Conservation (phyloP, 495 filamentous ascomycete genomes). For the Entonaema liquescens region DNA sequence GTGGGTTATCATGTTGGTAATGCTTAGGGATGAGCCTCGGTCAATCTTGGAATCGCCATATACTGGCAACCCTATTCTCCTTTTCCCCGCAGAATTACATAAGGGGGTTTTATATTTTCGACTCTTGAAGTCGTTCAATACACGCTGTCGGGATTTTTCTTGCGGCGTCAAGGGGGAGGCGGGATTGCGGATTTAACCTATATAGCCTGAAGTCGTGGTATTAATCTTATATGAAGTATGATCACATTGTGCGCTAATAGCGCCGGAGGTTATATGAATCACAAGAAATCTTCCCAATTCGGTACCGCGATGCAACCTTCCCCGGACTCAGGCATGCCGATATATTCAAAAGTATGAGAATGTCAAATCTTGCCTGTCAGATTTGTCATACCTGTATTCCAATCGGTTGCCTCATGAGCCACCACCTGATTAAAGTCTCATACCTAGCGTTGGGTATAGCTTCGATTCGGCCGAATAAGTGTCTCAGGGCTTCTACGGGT, state of each 20-base stretch:
- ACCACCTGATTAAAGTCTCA: slow-evolving; percentile 26
- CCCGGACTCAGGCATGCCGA: slow-evolving; percentile 36
- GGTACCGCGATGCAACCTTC: slow-evolving; percentile 29
- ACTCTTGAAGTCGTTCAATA: neutral
- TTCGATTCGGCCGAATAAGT: slow-evolving; percentile 20
- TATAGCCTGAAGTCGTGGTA: slow-evolving; percentile 37
- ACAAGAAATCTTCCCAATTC: slow-evolving; percentile 21
- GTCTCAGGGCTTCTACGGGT: slow-evolving; percentile 13
- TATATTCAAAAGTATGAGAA: slow-evolving; percentile 23
- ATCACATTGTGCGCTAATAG: slow-evolving; percentile 31
- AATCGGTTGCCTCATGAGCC: slow-evolving; percentile 23
- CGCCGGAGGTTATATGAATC: slow-evolving; percentile 6
- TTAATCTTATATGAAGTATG: slow-evolving; percentile 31
- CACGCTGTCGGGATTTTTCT: neutral
- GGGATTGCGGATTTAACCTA: slow-evolving; percentile 28
- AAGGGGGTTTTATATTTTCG: neutral
- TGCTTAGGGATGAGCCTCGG: neutral
- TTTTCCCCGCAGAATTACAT: neutral
- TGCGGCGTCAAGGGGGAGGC: neutral
- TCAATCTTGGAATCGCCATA: neutral
- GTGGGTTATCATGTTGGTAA: neutral
- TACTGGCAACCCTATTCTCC: neutral
- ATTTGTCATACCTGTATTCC: slow-evolving; percentile 13
- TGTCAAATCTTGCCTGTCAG: slow-evolving; percentile 1
- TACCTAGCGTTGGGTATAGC: slow-evolving; percentile 12